Conservation (phyloP, 257 asterid genomes). For the Cynanchum wilfordii region DNA sequence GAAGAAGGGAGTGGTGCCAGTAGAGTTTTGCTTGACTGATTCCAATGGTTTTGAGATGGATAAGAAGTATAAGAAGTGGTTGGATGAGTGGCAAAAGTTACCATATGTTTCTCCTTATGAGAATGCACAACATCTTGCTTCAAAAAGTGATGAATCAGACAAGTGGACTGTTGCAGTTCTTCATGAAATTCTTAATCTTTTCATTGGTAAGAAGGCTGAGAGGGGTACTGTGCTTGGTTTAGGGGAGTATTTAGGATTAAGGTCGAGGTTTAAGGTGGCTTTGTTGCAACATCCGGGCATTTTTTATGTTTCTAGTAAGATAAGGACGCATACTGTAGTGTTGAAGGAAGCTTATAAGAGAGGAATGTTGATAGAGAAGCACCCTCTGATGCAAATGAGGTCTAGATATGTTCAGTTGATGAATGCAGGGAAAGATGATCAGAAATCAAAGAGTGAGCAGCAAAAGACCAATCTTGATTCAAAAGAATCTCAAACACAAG, state of each 20-base stretch:
- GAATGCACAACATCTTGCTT: slow-evolving; percentile 48
- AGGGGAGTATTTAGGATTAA: slow-evolving; percentile 78
- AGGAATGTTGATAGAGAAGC: slow-evolving; percentile 3
- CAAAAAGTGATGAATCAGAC: slow-evolving; percentile 64
- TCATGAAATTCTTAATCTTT: slow-evolving; percentile 76
- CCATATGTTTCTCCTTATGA: slow-evolving; percentile 76
- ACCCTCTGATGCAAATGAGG: slow-evolving; percentile 8
- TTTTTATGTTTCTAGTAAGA: slow-evolving; percentile 72
- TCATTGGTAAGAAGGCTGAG: slow-evolving; percentile 76
- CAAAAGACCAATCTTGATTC: slow-evolving; percentile 29
- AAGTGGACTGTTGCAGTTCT: slow-evolving; percentile 71
- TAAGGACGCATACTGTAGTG: slow-evolving; percentile 63
- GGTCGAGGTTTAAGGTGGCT: slow-evolving; percentile 75
- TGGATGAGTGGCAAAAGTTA: slow-evolving; percentile 85
- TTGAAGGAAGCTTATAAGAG: slow-evolving; percentile 48
- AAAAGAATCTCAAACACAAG: slow-evolving; percentile 33
- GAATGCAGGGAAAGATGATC: slow-evolving; percentile 47
- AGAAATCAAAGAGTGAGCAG: slow-evolving; percentile 22
- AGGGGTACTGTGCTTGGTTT: slow-evolving; percentile 58
- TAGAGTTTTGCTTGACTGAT: slow-evolving; percentile 40
- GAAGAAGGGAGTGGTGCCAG: slow-evolving; percentile 28
- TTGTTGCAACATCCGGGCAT: slow-evolving; percentile 83
- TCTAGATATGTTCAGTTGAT: slow-evolving; percentile 33
- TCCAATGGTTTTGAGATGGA: slow-evolving; percentile 77
- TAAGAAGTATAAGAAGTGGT: slow-evolving; percentile 78